Conservation (phyloP, 1,139 yeast species). For the Hyphopichia burtonii region DNA sequence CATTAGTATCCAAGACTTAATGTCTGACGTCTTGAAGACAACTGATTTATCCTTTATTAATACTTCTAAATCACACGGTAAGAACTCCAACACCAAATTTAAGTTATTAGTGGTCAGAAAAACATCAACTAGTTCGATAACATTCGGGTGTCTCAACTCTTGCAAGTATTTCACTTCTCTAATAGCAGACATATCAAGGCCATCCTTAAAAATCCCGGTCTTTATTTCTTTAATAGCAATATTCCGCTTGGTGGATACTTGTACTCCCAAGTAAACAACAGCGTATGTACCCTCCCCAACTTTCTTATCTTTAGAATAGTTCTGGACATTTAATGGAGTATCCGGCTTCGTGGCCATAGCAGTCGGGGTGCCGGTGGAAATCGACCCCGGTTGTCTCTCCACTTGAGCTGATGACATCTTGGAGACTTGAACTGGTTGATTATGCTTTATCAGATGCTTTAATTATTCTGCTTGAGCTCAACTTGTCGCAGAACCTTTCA, state of each 20-base stretch:
- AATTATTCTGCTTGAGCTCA: too few relatives aligned
- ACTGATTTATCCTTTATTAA: conserved; percentile 77
- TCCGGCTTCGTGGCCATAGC: conserved; percentile 1
- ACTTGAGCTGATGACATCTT: conserved; percentile 1
- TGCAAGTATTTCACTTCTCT: conserved; percentile 92
- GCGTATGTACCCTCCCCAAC: conserved; percentile 99
- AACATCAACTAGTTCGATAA: conserved; percentile 85
- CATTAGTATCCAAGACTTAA: conserved; percentile 93
- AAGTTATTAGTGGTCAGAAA: conserved; percentile 71
- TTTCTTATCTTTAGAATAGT: conserved; percentile 62
- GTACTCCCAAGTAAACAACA: conserved; percentile 84
- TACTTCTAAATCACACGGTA: conserved; percentile 90
- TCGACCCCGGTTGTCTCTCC: neutral
- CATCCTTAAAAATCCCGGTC: conserved; percentile 92
- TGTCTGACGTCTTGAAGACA: conserved; percentile 81
- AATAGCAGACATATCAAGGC: conserved; percentile 95
- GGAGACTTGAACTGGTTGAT: too few relatives aligned
- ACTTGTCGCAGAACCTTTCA: too few relatives aligned
- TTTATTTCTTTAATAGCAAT: conserved; percentile 96
- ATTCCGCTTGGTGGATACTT: conserved; percentile 52
- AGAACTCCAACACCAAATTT: conserved; percentile 83
- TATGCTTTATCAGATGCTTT: too few relatives aligned
- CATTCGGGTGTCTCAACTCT: conserved; percentile 78
- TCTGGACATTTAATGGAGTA: conserved; percentile 5
- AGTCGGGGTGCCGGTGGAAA: neutral